Evolutionary conservation across 2,329 filamentous ascomycete genomes (phyloP).

Genomic region (Boeremia lycopersici): DNA sequence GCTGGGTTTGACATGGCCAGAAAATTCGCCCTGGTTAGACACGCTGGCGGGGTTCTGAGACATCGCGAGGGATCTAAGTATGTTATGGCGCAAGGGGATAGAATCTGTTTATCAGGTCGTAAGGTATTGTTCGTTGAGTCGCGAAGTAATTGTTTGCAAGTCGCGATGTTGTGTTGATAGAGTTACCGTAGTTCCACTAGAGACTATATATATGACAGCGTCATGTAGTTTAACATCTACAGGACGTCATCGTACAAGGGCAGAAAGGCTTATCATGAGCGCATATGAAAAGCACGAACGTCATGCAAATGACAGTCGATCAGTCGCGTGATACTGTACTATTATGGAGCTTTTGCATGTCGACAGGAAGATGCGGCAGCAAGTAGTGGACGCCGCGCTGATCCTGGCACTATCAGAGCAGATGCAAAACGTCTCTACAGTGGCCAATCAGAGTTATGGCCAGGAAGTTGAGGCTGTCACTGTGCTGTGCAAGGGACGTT

Average conservation of each 20-base stretch:
- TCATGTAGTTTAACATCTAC: conserved; percentile 13
- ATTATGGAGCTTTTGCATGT: background rate
- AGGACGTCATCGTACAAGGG: conserved; percentile 4
- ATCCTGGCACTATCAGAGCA: background rate
- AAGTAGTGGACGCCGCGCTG: background rate
- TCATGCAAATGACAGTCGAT: conserved; percentile 2
- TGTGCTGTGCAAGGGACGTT: no score
- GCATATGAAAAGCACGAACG: conserved; percentile 1
- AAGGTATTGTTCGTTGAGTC: background rate
- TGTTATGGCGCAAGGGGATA: background rate
- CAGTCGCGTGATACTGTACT: background rate
- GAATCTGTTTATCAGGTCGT: no score
- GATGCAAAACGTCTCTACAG: no score
- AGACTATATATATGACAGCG: conserved; percentile 11
- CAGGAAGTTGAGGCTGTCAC: no score
- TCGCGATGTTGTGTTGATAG: background rate
- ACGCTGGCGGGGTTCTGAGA: conserved; percentile 59
- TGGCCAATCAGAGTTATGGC: no score
- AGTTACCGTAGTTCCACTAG: background rate
- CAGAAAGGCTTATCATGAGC: conserved; percentile 5
- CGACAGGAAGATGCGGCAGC: background rate
- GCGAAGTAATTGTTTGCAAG: background rate
- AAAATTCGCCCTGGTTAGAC: conserved; percentile 60
- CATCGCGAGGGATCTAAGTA: conserved; percentile 39
- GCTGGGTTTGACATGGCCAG: conserved; percentile 56